phyloP scores from a whole-genome alignment of 176 grass and related monocot genomes.

The Elymus sibiricus region DNA sequence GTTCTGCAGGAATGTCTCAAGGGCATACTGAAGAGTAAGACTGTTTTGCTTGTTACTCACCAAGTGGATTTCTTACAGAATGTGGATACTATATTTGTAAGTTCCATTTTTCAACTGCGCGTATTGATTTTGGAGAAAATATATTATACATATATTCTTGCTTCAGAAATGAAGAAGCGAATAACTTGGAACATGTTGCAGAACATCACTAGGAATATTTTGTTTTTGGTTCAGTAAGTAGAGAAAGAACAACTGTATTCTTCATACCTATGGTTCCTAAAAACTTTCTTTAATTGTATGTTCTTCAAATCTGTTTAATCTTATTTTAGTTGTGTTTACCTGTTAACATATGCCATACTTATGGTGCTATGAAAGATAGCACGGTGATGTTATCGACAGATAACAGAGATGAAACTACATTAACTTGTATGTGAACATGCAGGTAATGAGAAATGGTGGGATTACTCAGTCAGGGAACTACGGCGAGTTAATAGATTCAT shows the following conservation, averaged over 20 bases:
- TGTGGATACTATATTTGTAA: conserved; percentile 57
- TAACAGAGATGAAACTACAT: neutral
- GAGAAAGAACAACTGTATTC: too few relatives aligned
- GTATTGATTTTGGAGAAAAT: neutral
- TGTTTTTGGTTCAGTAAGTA: neutral
- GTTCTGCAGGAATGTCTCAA: conserved; percentile 57
- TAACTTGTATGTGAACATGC: neutral
- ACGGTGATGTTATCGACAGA: neutral
- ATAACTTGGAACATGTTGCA: neutral
- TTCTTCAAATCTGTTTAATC: neutral
- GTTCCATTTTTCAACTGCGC: neutral
- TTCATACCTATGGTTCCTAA: neutral
- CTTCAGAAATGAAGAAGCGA: neutral
- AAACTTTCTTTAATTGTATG: neutral
- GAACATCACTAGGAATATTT: neutral
- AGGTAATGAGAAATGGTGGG: conserved; percentile 77
- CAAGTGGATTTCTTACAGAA: conserved; percentile 69
- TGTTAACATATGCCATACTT: neutral
- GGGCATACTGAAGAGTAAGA: conserved; percentile 57
- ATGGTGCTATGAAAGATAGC: neutral
- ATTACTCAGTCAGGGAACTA: conserved; percentile 75
- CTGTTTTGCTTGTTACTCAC: conserved; percentile 64
- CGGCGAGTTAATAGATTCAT: conserved; percentile 45
- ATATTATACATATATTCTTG: neutral
- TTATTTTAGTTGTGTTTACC: neutral